Evolutionary conservation across 352 stramenopile genomes (phyloP), one percentile per base, ranked within the genome.

Genomic region (Phytopythium mirpurense): DNA sequence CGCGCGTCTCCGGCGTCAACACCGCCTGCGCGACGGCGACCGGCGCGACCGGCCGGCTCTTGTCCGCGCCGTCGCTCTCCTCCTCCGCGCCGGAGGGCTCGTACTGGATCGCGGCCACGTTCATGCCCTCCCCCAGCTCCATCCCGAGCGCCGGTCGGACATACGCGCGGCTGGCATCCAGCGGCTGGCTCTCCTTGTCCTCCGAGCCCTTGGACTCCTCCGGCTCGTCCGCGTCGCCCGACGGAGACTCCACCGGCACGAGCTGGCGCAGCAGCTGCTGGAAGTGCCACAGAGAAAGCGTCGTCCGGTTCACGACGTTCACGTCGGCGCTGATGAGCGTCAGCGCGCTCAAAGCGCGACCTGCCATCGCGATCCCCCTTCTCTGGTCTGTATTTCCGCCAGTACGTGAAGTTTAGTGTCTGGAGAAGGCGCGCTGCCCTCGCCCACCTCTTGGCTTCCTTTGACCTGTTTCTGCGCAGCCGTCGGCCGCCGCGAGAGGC

Each of bases 251-350:
- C 18, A 49, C 21, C 45, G 76, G 72, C 18, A 92, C 53, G 42
- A 88, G 56, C 54, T 72, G 71, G 12, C 67, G 61, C 45, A 67
- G 57, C 38, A 93, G 58, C 54, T 90, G 75, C 48, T 79, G 69
- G 57, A 89, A 86, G 63, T 93, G 82, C 82, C 82, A 93, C 18
- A 90, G 72, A 34, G 82, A 89, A 14, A 93, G 65, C 42, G 74
- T 81, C 63, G 78, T 70, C 48, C 78, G 79, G 63, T 90, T 87
- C 51, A 93, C 67, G 48, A 87, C 74, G 34, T 57, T 73, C 42
- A 93, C 63, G 62, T 93, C 79, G 29, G 57, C 54, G 47, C 72
- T 74, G n/a, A 57, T 62, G 35, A 92, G 68, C 56, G 88, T 52
- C 45, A 88, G 60, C 64, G 78, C 67, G 50, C 83, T 63, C 45